Evolutionary conservation across 345 rosid genomes (phyloP), one percentile per base, ranked within the genome.

Genomic region (Citrus sp.): DNA sequence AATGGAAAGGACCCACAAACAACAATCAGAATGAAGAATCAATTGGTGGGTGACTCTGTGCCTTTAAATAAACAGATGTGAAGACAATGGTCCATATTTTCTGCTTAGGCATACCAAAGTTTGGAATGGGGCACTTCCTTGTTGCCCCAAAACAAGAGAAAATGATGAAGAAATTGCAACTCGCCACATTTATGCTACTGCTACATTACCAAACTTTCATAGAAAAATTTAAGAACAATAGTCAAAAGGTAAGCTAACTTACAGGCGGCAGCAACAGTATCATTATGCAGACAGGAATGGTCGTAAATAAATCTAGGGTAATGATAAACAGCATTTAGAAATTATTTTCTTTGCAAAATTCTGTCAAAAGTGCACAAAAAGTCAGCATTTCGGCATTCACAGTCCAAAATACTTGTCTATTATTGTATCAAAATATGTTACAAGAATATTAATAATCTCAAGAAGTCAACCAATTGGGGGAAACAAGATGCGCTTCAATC

Each of bases 51-150:
- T 19, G 72, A 19, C 9, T 12, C 37, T 14, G 55, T 61, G 34
- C 38, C 34, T 75, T 63, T 37, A 37, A 38, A 55, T 27, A 68
- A 14, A n/a, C 62, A 30, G 78, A 14, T 67, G 55, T 1, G 27
- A 9, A 22, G n/a, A 32, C 24, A 37, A 51, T 21, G 80, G 87
- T 82, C 87, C 24, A 78, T 63, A 37, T 67, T 82, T 80, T 70
- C 82, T 78, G 88, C 81, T 10, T 10, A 72, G 37, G 77, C 13
- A 30, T 21, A 64, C 74, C 54, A n/a, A 67, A 38, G 67, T 51
- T 75, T 12, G 21, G 32, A 30, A 78, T 9, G n/a, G 42, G 10
- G 75, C 63, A 51, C 46, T 61, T 70, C 38, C 71, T 38, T 28
- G 54, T 78, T 78, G 19, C 40, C 64, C 72, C 49, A 32, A 22